Evolutionary conservation across 2,329 filamentous ascomycete genomes (phyloP), one percentile per base, ranked within the genome.

Genomic region (Alternaria sp.): DNA sequence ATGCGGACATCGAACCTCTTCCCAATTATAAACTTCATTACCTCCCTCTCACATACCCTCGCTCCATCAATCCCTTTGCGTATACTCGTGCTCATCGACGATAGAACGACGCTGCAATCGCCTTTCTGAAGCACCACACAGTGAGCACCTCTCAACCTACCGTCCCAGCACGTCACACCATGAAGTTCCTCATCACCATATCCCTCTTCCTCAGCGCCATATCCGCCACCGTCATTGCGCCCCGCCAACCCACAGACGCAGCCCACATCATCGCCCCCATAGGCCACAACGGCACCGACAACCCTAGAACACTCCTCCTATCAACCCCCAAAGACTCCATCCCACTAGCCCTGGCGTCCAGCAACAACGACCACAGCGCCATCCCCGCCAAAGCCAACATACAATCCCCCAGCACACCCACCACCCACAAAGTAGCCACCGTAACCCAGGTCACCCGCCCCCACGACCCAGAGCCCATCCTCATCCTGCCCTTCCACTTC

Each of bases 401-500:
- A 14, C 21, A 46, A 24, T 24, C 5, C 13, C 33, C 41, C 36
- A 9, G 21, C 37, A 40, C 28, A 36, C 37, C 5, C 21, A 28
- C 42, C 3, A 40, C 39, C 2, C 44, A 54, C 17, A 44, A 36
- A 48, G 21, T 40, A 17, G 31, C 57, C 5, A 26, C 28, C 9
- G 33, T 58, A 29, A 44, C 33, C 21, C 50, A 59, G 31, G 39
- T 39, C n/a, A 7, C 39, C 14, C 53, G 42, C 44, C 49, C 45
- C 31, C 8, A 11, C 7, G 31, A 41, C 42, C 39, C 54, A 3
- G 42, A 51, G 21, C 46, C 56, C 41, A 58, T 58, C n/a, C 39
- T 53, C n/a, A 58, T 67, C 52, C 42, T 65, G 5, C 58, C 67
- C 37, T 69, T 67, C 40, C 57, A 65, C 56, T 23, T 65, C 13